A percentile compares a stretch with the other conserved stretches of the same genome.
These are phyloP conservation scores for Elsinoe ampelina DNA, from an alignment of 2,329 filamentous ascomycete genomes.

Conservation along the genomic window DNA sequence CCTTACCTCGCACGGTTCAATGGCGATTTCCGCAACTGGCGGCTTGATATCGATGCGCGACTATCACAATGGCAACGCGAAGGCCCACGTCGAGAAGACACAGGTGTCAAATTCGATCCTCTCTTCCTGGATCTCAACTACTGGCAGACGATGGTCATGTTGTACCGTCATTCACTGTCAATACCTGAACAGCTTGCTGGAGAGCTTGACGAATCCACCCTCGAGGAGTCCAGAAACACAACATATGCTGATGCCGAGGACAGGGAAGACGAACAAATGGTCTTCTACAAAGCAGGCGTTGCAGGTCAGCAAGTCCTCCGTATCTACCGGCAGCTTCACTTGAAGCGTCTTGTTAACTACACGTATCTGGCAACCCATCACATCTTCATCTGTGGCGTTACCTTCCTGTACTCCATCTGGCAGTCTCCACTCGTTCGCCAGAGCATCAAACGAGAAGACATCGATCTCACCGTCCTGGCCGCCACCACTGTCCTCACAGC, in stretches of 20 bases:
- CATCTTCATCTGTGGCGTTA: constrained; percentile 90
- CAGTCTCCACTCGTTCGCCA: constrained; percentile 83
- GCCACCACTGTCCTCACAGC: constrained; percentile 88
- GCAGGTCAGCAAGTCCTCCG: constrained; percentile 88
- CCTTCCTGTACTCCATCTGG: constrained; percentile 95
- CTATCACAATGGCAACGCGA: constrained; percentile 79
- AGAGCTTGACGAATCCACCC: constrained; percentile 53
- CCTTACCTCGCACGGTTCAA: constrained; percentile 77
- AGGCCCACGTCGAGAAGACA: constrained; percentile 66
- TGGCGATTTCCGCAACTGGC: constrained; percentile 72
- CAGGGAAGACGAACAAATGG: constrained; percentile 74
- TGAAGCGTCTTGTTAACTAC: constrained; percentile 84
- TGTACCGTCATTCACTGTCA: constrained; percentile 74
- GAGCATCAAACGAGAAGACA: constrained; percentile 81
- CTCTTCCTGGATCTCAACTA: constrained; percentile 93
- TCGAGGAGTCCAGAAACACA: constrained; percentile 50
- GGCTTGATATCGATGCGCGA: constrained; percentile 74
- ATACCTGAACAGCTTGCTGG: constrained; percentile 77
- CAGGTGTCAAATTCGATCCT: constrained; percentile 78
- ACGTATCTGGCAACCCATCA: constrained; percentile 94
- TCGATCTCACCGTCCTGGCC: constrained; percentile 92
- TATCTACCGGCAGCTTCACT: constrained; percentile 80
- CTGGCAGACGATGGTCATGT: constrained; percentile 93
- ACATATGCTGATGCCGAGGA: constrained; percentile 49
- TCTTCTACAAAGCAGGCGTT: constrained; percentile 91